These are phyloP conservation scores for Wickerhamiella hasegawae DNA, from an alignment of 805 yeast species.

Conservation along the genomic window DNA sequence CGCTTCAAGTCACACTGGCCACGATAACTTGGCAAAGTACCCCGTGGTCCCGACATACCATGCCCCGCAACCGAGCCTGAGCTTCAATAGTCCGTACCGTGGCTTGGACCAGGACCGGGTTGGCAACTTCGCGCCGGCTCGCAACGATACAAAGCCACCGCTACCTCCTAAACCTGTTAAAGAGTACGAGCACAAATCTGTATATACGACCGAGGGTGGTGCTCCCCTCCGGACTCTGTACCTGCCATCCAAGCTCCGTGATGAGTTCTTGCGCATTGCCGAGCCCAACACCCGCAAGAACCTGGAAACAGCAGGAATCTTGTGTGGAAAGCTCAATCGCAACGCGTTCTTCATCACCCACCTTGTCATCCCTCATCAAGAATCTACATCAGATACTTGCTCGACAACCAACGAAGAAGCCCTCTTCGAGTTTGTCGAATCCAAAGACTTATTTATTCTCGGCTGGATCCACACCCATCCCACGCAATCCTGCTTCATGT, in stretches of 20 bases:
- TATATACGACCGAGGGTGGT: conserved; percentile 38
- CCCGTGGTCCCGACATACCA: too few relatives aligned
- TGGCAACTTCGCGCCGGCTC: conserved; percentile 4
- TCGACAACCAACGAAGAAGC: conserved; percentile 43
- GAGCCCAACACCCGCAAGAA: conserved; percentile 31
- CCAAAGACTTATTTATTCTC: conserved; percentile 39
- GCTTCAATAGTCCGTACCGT: not conserved
- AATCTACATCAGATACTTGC: conserved; percentile 47
- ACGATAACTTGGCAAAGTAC: not conserved
- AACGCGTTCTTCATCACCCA: conserved; percentile 51
- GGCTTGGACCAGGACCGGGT: not conserved
- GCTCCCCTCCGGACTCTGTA: conserved; percentile 35
- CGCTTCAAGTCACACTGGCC: not conserved
- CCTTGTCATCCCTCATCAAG: conserved; percentile 46
- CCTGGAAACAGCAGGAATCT: conserved; percentile 51
- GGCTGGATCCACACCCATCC: conserved; percentile 73
- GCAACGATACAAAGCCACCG: conserved; percentile 4
- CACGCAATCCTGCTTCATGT: conserved; percentile 52
- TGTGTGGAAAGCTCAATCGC: conserved; percentile 44
- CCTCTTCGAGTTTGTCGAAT: conserved; percentile 39
- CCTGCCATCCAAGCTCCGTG: conserved; percentile 31
- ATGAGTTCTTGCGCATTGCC: conserved; percentile 32
- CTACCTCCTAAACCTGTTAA: not conserved
- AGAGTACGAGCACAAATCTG: conserved; percentile 10
- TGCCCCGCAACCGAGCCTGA: too few relatives aligned